Base-by-base conservation (phyloP, 2,329 filamentous ascomycete genomes). In the Calonectria hongkongensis region DNA sequence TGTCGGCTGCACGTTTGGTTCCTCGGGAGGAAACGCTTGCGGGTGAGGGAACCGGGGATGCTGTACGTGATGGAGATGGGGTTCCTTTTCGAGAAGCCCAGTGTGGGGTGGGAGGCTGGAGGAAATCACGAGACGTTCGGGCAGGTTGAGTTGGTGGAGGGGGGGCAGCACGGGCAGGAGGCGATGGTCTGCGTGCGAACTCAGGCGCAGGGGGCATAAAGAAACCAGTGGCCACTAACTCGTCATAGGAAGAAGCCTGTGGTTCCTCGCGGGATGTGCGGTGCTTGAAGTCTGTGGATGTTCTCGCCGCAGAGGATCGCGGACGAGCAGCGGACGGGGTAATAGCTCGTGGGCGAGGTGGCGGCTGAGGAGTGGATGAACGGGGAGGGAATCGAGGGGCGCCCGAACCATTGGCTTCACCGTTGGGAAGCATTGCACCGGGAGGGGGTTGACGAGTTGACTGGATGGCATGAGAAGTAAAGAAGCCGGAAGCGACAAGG, bases 401-500 rank as follows among this genome's bases (percentile, higher is more conserved):
- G 43, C 21, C 48, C 4, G 36, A 69, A 13, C n/a, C 21, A 33
- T 67, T 41, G 21, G 50, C 25, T 36, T 76, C 70, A 48, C 58
- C 21, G 27, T 75, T 60, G 27, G 66, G 27, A 28, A 75, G 54
- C 41, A 71, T 72, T 13, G n/a, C 48, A 25, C 76, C 76, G 7
- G 77, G 77, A 48, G 77, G 77, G 30, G 78, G 87, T 78, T 88
- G 88, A 4, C 90, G 85, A 1, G 88, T 89, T 5, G 89, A 90
- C 73, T 89, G 87, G 73, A 91, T 91, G 66, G 89, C 89, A 74
- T 91, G 89, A 28, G 87, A 84, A 58, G 87, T 85, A 80, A 92
- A 92, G 86, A 92, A 92, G 72, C 90, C 90, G 7, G 86, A 86
- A 2, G 88, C 87, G 76, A 91, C 85, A 70, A 92, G 86, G 75